These are phyloP conservation scores for Hypoxylon perforatum DNA, from an alignment of 495 filamentous ascomycete genomes.

Conservation along the genomic window DNA sequence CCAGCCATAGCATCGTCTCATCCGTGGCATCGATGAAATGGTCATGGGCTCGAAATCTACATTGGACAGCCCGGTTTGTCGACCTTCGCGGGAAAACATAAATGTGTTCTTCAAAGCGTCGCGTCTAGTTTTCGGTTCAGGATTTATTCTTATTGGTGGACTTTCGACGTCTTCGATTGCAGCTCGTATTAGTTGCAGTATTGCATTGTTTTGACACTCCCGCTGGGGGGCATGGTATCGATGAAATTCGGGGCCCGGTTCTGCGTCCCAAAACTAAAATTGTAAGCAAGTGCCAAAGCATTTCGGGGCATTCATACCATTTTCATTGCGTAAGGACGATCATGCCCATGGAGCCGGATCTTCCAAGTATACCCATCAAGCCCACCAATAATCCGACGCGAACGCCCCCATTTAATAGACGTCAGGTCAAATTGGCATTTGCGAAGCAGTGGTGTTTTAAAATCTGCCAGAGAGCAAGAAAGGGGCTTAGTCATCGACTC, in stretches of 20 bases:
- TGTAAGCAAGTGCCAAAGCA: conserved; percentile 6
- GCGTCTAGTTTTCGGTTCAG: conserved; percentile 3
- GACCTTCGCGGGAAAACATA: conserved; percentile 7
- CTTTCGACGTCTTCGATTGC: conserved; percentile 5
- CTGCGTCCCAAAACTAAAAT: conserved; percentile 20
- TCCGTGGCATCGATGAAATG: conserved; percentile 6
- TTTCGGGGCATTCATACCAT: conserved; percentile 1
- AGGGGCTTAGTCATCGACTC: neutral
- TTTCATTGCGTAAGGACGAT: conserved; percentile 12
- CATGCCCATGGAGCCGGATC: conserved; percentile 10
- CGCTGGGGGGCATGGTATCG: conserved; percentile 12
- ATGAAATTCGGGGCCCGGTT: neutral
- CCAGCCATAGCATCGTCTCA: conserved; percentile 24
- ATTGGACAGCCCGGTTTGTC: neutral
- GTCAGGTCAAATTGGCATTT: conserved; percentile 9
- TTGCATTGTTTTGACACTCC: conserved; percentile 14
- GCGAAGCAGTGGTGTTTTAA: conserved; percentile 12
- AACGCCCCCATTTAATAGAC: conserved; percentile 12
- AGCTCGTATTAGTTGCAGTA: conserved; percentile 12
- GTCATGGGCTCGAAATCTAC: neutral
- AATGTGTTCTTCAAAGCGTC: conserved; percentile 8
- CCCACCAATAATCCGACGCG: neutral
- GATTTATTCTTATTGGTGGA: conserved; percentile 9
- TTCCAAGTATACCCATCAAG: conserved; percentile 16
- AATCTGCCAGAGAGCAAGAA: conserved; percentile 8